Percentiles rank a stretch among this genome's conserved stretches.
Conservation (phyloP, 73 alveolate species). For the Paramecium tetraurelia region DNA sequence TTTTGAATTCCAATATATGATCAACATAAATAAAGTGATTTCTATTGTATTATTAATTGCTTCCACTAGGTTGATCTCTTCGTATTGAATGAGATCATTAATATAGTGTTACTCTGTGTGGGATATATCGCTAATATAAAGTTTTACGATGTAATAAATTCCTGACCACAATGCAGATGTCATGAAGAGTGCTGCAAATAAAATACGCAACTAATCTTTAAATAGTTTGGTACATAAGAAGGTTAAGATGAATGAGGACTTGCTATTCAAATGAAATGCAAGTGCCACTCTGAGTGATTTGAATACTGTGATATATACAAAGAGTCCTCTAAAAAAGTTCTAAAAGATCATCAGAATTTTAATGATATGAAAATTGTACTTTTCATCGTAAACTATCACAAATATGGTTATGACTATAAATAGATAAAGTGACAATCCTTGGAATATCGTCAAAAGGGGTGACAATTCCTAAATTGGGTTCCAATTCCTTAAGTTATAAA, state of each 20-base stretch:
- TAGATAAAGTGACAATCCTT: background rate
- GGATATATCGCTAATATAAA: background rate
- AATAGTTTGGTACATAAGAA: background rate
- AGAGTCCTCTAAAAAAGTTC: background rate
- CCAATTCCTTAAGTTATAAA: background rate
- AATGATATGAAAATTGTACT: too few relatives aligned
- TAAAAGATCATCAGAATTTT: background rate
- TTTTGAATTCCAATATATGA: background rate
- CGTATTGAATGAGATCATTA: background rate
- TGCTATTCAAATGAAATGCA: background rate
- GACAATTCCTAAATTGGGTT: conserved; percentile 23
- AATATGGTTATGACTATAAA: background rate
- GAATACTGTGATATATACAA: background rate
- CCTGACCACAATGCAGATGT: conserved; percentile 21
- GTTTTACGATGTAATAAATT: background rate
- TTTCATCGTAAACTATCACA: background rate
- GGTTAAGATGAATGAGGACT: background rate
- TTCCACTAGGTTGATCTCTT: background rate
- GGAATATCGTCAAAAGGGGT: background rate
- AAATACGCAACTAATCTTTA: background rate
- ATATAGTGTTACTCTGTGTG: background rate
- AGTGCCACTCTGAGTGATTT: background rate
- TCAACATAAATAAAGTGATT: background rate
- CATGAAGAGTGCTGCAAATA: background rate
- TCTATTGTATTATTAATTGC: background rate